Conservation (phyloP, 805 yeast species). For the Candida ficus region DNA sequence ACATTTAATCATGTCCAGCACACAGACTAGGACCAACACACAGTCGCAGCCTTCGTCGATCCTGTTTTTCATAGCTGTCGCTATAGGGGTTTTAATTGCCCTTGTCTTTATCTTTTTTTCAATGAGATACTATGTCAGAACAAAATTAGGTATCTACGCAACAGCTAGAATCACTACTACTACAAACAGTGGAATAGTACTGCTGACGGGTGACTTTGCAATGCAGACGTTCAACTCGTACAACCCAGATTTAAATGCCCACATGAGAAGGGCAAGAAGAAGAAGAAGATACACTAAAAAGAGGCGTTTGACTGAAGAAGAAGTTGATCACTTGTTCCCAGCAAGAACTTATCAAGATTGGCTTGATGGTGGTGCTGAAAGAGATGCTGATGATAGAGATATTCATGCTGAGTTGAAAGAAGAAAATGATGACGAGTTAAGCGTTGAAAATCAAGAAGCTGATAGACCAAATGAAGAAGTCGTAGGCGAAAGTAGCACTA, state of each 20-base stretch:
- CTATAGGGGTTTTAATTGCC: conserved; percentile 57
- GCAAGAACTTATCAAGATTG: conserved; percentile 51
- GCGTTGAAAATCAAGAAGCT: not conserved
- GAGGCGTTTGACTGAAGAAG: conserved; percentile 47
- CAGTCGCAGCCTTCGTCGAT: conserved; percentile 51
- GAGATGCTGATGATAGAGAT: conserved; percentile 39
- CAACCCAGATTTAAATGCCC: conserved; percentile 12
- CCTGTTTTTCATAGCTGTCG: conserved; percentile 57
- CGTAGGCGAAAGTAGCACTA: not conserved
- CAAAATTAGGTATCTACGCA: conserved; percentile 46
- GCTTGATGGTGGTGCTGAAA: conserved; percentile 57
- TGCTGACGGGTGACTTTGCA: conserved; percentile 22
- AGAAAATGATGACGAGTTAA: conserved; percentile 19
- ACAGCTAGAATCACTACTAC: conserved; percentile 21
- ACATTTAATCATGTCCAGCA: no score
- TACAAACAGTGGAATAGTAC: conserved; percentile 13
- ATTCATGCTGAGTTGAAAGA: conserved; percentile 39
- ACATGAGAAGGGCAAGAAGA: conserved; percentile 25
- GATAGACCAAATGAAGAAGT: not conserved
- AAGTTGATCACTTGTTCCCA: conserved; percentile 60
- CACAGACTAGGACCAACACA: not conserved
- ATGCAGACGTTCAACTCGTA: conserved; percentile 19
- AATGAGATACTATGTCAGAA: conserved; percentile 51
- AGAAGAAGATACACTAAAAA: conserved; percentile 41
- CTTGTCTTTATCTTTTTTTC: conserved; percentile 54